Base-by-base conservation (phyloP, 2,329 filamentous ascomycete species). In the Botrytis paeoniae region DNA sequence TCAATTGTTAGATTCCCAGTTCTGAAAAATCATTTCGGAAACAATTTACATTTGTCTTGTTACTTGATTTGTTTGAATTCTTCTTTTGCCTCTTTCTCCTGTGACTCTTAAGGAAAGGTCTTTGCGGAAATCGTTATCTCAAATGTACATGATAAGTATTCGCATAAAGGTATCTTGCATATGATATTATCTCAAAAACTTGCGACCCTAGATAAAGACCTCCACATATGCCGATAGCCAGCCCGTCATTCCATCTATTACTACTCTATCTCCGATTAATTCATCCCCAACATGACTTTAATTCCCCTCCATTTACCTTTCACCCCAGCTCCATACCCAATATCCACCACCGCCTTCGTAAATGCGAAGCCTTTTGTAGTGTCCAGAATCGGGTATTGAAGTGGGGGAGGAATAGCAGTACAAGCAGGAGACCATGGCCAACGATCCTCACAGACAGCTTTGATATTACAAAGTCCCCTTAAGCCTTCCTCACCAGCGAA, bases 401-500 rank as follows among this genome's bases (percentile, higher is more conserved):
- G 88, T 8, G 92, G 89, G 1, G 87, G 86, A 3, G 96, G 96
- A 73, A 99, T 98, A 8, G 87, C 85, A 10, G 96, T 99, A 75
- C 91, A 81, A 74, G 92, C 80, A 3, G 90, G 89, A 32, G 90
- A 77, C 84, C 86, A 87, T 25, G 84, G 85, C 73, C 87, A 85
- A 51, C 91, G 86, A 84, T 99, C 96, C 75, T 90, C 86, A 80
- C 94, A 97, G 45, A 99, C 85, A 73, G 92, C 90, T 85, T 99
- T 99, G 76, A 90, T 82, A 82, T 98, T 98, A 82, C 94, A 97
- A 71, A 99, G 81, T 5, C 91, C 91, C 51, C 93, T 87, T 35
- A 99, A 83, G 0, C 96, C 96, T 81, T 99, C 96, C 76, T 93
- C 91, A 37, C 94, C 96, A 0, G 94, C 95, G 83, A 99, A 99